Base-by-base conservation (phyloP, 352 stramenopile genomes). In the Pythium aristosporum region DNA sequence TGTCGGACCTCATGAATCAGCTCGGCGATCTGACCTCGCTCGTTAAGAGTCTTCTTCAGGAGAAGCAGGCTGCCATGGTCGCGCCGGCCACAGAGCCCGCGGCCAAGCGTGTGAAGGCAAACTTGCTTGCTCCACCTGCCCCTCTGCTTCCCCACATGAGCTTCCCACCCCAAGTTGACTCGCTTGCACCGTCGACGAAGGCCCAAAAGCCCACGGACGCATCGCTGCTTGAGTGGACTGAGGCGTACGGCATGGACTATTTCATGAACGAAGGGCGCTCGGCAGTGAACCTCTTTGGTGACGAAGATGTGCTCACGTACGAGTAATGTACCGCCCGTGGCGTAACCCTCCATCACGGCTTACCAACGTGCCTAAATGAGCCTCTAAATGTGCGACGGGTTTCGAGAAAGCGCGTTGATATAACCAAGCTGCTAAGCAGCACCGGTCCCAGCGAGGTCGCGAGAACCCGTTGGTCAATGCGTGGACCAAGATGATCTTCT, bases 171-270 rank as follows among this genome's bases (percentile, higher is more conserved):
- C 39, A 46, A 13, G 44, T 84, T 44, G 78, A 87, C 15, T 53
- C 67, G 11, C 69, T 76, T 11, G 36, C 53, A 12, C 52, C 64
- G 20, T 64, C 63, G 53, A 50, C 61, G 4, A 89, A 88, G 71
- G 55, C 62, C 10, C 65, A 74, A 50, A 86, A 77, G 60, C 78
- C 81, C 36, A 76, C 68, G 54, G 80, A 92, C 32, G 85, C 89
- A 70, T 81, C 81, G 21, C 61, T 92, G 2, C 74, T 92, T 59
- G 84, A 92, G 70, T 92, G 84, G 80, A 89, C 84, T 3, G 83
- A 92, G 58, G 76, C 77, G 3, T 89, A 88, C 54, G 81, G 81
- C 53, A 91, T 92, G 75, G 84, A 91, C 66, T 91, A 81, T 57
- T 75, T 91, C n/a, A 69, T 88, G 18, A 89, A 86, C 70, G 81